These are phyloP conservation scores for Termitomyces sp. DNA, from an alignment of 768 basidiomycete genomes.

Conservation along the genomic window DNA sequence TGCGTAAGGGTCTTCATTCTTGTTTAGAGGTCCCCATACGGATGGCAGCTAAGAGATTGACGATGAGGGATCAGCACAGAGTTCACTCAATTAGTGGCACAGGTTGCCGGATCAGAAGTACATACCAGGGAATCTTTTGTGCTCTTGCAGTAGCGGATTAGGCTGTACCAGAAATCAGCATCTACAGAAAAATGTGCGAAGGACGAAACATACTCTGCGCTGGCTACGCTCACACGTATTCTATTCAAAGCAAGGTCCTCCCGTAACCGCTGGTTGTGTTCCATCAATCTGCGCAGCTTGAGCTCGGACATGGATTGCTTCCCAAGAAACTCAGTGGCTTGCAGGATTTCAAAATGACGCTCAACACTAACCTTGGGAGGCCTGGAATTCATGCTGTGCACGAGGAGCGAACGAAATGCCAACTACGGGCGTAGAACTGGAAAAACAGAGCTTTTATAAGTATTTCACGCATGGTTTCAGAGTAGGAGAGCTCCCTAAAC, in stretches of 20 bases:
- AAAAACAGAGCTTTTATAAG: not conserved
- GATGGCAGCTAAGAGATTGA: slow-evolving; percentile 64
- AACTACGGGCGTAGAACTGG: slow-evolving; percentile 13
- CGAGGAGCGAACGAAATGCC: slow-evolving; percentile 14
- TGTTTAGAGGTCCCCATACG: slow-evolving; percentile 89
- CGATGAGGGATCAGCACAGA: slow-evolving; percentile 7
- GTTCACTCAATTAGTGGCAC: not conserved
- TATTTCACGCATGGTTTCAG: not conserved
- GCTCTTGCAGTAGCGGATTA: slow-evolving; percentile 92
- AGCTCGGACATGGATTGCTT: slow-evolving; percentile 96
- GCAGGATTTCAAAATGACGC: slow-evolving; percentile 5
- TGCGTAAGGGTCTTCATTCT: slow-evolving; percentile 90
- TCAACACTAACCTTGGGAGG: slow-evolving; percentile 55
- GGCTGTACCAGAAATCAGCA: slow-evolving; percentile 35
- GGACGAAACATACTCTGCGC: slow-evolving; percentile 59
- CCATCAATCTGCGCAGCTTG: slow-evolving; percentile 87
- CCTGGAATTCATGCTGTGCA: slow-evolving; percentile 58
- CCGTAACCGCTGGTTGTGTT: slow-evolving; percentile 87
- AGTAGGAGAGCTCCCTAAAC: not conserved
- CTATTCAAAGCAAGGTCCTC: slow-evolving; percentile 90
- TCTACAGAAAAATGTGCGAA: not conserved
- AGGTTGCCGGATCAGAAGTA: slow-evolving; percentile 14
- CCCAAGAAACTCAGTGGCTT: slow-evolving; percentile 4
- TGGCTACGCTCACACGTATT: slow-evolving; percentile 88
- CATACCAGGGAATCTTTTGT: slow-evolving; percentile 86